phyloP scores from a whole-genome alignment of 371 early-diverging fungal species.

The Saksenaea vasiformis region DNA sequence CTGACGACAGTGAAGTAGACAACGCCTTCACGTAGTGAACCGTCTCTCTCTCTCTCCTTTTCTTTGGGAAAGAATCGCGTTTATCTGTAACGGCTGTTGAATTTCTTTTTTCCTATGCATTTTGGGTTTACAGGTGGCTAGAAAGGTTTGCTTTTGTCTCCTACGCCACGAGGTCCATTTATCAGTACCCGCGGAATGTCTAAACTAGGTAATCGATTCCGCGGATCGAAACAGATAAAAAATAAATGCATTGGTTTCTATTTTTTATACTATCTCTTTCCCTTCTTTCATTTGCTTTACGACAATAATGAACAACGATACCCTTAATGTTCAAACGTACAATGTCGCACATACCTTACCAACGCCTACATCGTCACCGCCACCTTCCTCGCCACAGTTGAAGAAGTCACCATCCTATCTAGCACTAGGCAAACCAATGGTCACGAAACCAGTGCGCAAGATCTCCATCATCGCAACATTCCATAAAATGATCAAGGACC shows the following conservation, averaged over 20 bases:
- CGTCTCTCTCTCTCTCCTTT: not conserved
- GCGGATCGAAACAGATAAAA: not conserved
- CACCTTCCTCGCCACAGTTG: slow-evolving; percentile 9
- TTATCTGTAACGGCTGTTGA: too few relatives aligned
- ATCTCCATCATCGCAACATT: slow-evolving; percentile 5
- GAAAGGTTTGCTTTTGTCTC: not conserved
- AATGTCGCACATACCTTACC: slow-evolving; percentile 13
- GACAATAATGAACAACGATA: slow-evolving; percentile 1
- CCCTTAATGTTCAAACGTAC: not conserved
- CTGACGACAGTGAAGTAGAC: not conserved
- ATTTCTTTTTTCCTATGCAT: not conserved
- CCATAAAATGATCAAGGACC: slow-evolving; percentile 39
- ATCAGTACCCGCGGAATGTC: slow-evolving; percentile 11
- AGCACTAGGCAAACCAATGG: slow-evolving; percentile 1
- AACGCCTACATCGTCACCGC: slow-evolving; percentile 27
- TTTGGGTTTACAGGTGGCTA: not conserved
- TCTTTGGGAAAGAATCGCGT: not conserved
- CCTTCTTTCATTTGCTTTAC: slow-evolving; percentile 3
- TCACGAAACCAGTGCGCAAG: not conserved
- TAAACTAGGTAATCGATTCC: slow-evolving; percentile 2
- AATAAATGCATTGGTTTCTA: slow-evolving; percentile 4
- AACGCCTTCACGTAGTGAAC: not conserved
- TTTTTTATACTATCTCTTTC: not conserved
- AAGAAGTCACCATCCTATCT: slow-evolving; percentile 5
- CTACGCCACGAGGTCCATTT: slow-evolving; percentile 4